phyloP scores from a whole-genome alignment of 2,329 filamentous ascomycete species.

The Cyanodermella asteris region DNA sequence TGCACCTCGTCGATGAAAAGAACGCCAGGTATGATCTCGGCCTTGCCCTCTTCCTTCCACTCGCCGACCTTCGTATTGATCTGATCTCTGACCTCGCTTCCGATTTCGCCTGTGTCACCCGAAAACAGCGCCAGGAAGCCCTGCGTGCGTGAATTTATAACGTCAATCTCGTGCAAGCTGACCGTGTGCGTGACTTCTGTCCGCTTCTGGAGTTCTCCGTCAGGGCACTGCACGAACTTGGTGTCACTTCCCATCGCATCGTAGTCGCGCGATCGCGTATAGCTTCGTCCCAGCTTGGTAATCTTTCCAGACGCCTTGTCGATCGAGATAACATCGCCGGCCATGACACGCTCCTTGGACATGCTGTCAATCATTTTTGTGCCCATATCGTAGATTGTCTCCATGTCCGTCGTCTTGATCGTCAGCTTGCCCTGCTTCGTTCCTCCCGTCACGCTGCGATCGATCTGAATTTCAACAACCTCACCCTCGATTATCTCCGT shows the following conservation, averaged over 20 bases:
- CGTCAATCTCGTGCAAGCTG: constrained; percentile 91
- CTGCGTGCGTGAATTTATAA: constrained; percentile 98
- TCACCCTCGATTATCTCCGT: constrained; percentile 98
- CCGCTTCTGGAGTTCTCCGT: constrained; percentile 90
- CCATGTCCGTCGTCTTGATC: constrained; percentile 99
- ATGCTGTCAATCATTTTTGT: constrained; percentile 99
- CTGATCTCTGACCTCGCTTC: constrained; percentile 90
- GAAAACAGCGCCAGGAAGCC: constrained; percentile 94
- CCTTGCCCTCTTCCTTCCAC: constrained; percentile 99
- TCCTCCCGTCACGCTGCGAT: constrained; percentile 78
- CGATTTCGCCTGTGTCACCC: constrained; percentile 91
- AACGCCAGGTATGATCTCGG: constrained; percentile 89
- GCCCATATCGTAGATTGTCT: constrained; percentile 98
- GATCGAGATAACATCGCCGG: constrained; percentile 93
- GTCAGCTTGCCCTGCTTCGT: constrained; percentile 98
- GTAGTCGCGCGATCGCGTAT: constrained; percentile 87
- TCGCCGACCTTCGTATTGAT: constrained; percentile 98
- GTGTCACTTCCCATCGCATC: constrained; percentile 98
- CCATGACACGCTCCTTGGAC: constrained; percentile 98
- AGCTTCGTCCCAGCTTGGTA: constrained; percentile 86
- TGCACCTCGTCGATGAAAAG: constrained; percentile 98
- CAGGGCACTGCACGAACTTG: constrained; percentile 92
- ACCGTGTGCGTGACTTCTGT: constrained; percentile 96
- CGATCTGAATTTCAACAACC: constrained; percentile 96
- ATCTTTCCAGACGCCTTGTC: constrained; percentile 98